Evolutionary conservation across 352 stramenopile genomes (phyloP), one percentile per base, ranked within the genome.

Genomic region (Phytophthora sp.): DNA sequence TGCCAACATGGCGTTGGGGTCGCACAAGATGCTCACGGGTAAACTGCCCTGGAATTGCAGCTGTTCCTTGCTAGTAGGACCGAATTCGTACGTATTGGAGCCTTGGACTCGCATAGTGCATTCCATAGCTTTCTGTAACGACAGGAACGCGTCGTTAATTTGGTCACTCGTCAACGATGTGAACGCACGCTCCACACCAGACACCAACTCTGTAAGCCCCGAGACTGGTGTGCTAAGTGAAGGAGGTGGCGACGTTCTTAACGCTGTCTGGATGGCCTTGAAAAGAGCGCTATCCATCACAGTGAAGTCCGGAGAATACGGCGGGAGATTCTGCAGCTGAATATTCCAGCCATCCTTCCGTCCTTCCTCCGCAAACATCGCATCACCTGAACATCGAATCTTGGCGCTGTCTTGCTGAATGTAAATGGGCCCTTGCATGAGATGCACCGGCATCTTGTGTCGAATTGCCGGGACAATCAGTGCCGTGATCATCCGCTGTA

Each of bases 381-480:
- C 59, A 45, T 82, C 74, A n/a, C 63, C 47, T 20, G 53, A 54
- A 6, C 59, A 79, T 3, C 74, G 74, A 51, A 82, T 70, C 51
- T 79, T 82, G 16, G 70, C 63, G 35, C 64, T 79, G 50, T 82
- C 74, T 61, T 82, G 74, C 45, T 82, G 74, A 33, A 82, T 82
- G 45, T 60, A 82, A 21, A 82, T 70, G 3, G 74, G 38, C 13
- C 53, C 49, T n/a, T 56, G 42, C 59, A 72, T 79, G 6, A 82
- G 45, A 29, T 79, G 70, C 2, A 57, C 23, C 0, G 74, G 74
- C 70, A 79, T 77, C 29, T 59, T 77, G 3, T 50, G 36, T 9
- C 74, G 66, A 55, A 82, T 72, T 12, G 72, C 67, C 1, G 74
- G 74, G 27, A 79, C 45, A 24, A 82, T 69, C 7, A 73, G 30